These are phyloP conservation scores for Plasmodium billcollinsi DNA, from an alignment of 169 alveolate species.

Conservation along the genomic window DNA sequence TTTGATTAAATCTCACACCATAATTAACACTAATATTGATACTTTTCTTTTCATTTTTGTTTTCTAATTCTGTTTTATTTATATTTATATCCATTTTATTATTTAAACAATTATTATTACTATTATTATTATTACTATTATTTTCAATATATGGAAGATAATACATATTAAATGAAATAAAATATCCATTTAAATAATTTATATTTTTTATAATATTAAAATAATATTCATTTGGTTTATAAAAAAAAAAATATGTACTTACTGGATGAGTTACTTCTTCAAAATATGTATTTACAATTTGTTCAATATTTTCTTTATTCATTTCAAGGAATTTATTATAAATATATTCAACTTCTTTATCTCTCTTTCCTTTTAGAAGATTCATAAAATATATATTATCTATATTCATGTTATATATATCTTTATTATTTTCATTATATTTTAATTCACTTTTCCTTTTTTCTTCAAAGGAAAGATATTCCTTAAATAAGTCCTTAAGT, in stretches of 20 bases:
- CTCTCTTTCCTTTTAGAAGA: constrained; percentile 27
- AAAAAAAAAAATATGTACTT: constrained; percentile 63
- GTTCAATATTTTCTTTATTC: constrained; percentile 25
- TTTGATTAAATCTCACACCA: constrained; percentile 57
- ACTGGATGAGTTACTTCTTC: constrained; percentile 41
- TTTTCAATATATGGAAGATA: neutral
- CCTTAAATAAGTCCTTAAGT: constrained; percentile 30
- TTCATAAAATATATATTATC: constrained; percentile 34
- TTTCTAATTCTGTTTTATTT: constrained; percentile 15
- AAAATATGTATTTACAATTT: constrained; percentile 30
- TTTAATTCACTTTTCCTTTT: constrained; percentile 1
- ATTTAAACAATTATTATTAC: neutral
- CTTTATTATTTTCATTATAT: neutral
- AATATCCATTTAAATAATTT: constrained; percentile 47
- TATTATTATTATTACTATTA: neutral
- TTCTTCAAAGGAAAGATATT: constrained; percentile 32
- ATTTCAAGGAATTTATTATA: constrained; percentile 33
- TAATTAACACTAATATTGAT: constrained; percentile 51
- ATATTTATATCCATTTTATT: neutral
- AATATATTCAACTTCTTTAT: constrained; percentile 22
- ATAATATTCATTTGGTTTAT: constrained; percentile 29
- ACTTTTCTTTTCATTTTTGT: constrained; percentile 28
- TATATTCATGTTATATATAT: neutral
- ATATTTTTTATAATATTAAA: constrained; percentile 59
- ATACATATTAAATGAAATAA: constrained; percentile 51